Conservation (phyloP, 805 yeast genomes). For the Saccharomycopsis capsularis region DNA sequence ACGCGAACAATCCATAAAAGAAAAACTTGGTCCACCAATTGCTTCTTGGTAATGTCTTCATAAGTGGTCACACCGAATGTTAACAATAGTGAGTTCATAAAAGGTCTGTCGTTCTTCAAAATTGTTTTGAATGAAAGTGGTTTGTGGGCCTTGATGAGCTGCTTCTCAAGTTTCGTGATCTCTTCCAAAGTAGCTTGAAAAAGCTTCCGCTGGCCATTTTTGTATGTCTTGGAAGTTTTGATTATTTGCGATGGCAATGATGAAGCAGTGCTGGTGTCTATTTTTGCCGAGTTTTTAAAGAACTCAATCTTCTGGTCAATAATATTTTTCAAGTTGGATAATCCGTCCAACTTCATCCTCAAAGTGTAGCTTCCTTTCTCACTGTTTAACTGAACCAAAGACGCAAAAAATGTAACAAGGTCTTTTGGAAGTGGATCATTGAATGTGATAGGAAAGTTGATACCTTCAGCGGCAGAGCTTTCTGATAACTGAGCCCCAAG, state of each 20-base stretch:
- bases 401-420: slow-evolving; percentile 48
- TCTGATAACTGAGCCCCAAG: slow-evolving; percentile 23
- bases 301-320: slow-evolving; percentile 42
- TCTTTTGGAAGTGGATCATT: slow-evolving; percentile 35
- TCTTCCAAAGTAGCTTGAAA: slow-evolving; percentile 40
- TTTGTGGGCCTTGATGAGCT: slow-evolving; percentile 37
- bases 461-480: slow-evolving; percentile 25
- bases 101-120: slow-evolving; percentile 46
- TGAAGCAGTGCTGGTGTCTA: slow-evolving; percentile 18
- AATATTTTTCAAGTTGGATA: slow-evolving; percentile 46
- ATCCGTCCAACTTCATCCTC: slow-evolving; percentile 56
- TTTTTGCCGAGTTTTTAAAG: slow-evolving; percentile 31
- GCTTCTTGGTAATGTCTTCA: slow-evolving; percentile 42
- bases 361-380: slow-evolving; percentile 39
- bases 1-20: slow-evolving; percentile 59
- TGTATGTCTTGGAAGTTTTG: slow-evolving; percentile 38
- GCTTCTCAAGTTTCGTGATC: slow-evolving; percentile 40
- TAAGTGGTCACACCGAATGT: slow-evolving; percentile 51
- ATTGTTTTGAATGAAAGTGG: slow-evolving; percentile 51
- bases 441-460: slow-evolving; percentile 27
- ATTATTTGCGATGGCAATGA: slow-evolving; percentile 20
- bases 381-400: slow-evolving; percentile 41
- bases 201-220: slow-evolving; percentile 42
- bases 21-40: slow-evolving; percentile 51
- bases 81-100: slow-evolving; percentile 47